Percentiles rank a stretch among this genome's conserved stretches.
phyloP scores from a whole-genome alignment of 2,329 filamentous ascomycete species.

The Penicillium nordicum region DNA sequence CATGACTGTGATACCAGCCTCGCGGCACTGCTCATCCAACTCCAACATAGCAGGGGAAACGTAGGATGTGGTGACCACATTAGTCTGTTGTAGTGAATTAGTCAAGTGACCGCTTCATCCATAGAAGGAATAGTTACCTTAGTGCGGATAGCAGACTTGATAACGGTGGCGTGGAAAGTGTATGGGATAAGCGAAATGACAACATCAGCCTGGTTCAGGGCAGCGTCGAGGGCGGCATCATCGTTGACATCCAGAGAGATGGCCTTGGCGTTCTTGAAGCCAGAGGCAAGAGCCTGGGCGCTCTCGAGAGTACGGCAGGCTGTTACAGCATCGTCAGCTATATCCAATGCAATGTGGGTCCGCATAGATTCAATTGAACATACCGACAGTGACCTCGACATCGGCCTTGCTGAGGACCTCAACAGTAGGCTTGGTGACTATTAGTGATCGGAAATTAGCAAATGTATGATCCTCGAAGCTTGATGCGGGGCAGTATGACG shows the following conservation, averaged over 20 bases:
- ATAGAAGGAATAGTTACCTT: constrained; percentile 48
- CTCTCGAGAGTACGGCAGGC: constrained; percentile 77
- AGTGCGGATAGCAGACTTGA: constrained; percentile 85
- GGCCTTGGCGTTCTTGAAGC: constrained; percentile 68
- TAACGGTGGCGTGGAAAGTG: constrained; percentile 80
- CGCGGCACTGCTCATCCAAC: constrained; percentile 77
- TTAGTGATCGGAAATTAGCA: constrained; percentile 12
- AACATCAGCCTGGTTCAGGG: constrained; percentile 74
- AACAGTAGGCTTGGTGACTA: constrained; percentile 61
- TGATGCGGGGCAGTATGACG: constrained; percentile 20
- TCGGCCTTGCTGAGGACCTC: constrained; percentile 61
- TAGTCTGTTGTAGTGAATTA: constrained; percentile 52
- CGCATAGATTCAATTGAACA: constrained; percentile 24
- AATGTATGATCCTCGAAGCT: constrained; percentile 3
- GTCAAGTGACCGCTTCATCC: not conserved
- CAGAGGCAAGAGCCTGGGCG: constrained; percentile 70
- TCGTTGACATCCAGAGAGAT: constrained; percentile 83
- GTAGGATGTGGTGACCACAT: constrained; percentile 94
- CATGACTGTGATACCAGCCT: constrained; percentile 92
- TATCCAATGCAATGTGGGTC: not conserved
- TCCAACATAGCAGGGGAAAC: constrained; percentile 90
- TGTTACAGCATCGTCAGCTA: constrained; percentile 30
- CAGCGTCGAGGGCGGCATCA: constrained; percentile 71
- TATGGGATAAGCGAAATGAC: constrained; percentile 86
- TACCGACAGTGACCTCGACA: constrained; percentile 64